Percentiles rank a stretch among this genome's conserved stretches.
Evolutionary conservation across 2,329 filamentous ascomycete genomes (phyloP).

Genomic region (Trichoderma atroviride): DNA sequence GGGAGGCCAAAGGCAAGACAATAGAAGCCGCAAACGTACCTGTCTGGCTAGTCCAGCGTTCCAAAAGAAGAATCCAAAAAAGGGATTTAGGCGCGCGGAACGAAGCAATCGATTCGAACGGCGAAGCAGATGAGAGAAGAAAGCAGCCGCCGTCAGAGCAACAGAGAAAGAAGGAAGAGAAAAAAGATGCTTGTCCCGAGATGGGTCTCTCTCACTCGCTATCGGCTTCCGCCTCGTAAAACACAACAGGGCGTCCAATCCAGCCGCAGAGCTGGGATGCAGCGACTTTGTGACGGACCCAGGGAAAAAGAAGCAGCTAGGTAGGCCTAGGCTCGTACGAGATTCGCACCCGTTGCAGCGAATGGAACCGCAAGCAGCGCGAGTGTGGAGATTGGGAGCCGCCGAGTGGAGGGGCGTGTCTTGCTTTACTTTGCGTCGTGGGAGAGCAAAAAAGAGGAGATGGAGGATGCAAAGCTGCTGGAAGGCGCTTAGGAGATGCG

Average conservation of each 20-base stretch:
- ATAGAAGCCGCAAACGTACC: constrained; percentile 23
- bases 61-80: constrained; percentile 9
- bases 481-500: background rate
- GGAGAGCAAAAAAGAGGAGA: background rate
- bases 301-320: background rate
- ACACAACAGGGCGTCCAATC: constrained; percentile 3
- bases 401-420: background rate
- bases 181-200: background rate
- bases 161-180: background rate
- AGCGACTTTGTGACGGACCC: background rate
- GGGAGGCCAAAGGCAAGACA: constrained; percentile 14
- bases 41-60: background rate
- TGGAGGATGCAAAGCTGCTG: background rate
- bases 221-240: background rate
- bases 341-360: background rate
- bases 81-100: constrained; percentile 4
- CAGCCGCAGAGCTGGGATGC: background rate
- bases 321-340: background rate
- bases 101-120: constrained; percentile 6
- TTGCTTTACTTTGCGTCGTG: background rate
- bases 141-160: background rate
- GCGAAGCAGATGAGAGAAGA: background rate
- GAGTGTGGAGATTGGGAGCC: background rate
- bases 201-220: background rate
- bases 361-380: constrained; percentile 15